Conservation (phyloP, 2,329 filamentous ascomycete species). For the Botrytis byssoidea region DNA sequence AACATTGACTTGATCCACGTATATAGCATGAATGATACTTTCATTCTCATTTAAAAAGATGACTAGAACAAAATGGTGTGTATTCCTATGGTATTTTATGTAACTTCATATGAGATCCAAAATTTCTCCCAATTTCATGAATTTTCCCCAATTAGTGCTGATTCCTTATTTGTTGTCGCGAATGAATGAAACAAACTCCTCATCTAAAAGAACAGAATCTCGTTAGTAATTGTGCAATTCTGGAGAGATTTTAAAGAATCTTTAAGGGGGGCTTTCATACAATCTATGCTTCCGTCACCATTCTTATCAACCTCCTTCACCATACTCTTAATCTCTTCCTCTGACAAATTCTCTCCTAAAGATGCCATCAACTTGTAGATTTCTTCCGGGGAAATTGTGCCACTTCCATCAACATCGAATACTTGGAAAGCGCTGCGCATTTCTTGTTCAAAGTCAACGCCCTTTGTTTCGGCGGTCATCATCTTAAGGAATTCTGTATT, state of each 20-base stretch:
- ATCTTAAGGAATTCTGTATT: conserved; percentile 61
- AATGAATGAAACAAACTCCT: conserved; percentile 28
- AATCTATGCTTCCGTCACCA: conserved; percentile 63
- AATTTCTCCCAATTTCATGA: neutral
- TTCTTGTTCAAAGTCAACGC: conserved; percentile 62
- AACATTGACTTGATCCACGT: neutral
- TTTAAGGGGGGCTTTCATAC: conserved; percentile 31
- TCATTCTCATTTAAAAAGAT: neutral
- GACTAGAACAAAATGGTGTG: neutral
- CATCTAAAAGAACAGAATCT: conserved; percentile 12
- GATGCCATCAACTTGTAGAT: conserved; percentile 62
- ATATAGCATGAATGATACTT: neutral
- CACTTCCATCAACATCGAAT: conserved; percentile 65
- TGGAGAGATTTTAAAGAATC: neutral
- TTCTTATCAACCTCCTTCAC: conserved; percentile 64
- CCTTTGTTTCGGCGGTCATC: conserved; percentile 63
- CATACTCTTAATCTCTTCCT: conserved; percentile 65
- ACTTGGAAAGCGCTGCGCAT: conserved; percentile 65
- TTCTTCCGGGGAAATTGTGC: conserved; percentile 62
- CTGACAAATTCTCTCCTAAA: conserved; percentile 62
- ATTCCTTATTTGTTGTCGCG: conserved; percentile 21
- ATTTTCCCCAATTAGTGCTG: neutral
- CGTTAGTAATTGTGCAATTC: neutral
- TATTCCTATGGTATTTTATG: conserved; percentile 9
- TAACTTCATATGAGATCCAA: neutral